Base-by-base conservation (phyloP, 495 filamentous ascomycete genomes). In the Aspergillus sclerotiicarbonarius region DNA sequence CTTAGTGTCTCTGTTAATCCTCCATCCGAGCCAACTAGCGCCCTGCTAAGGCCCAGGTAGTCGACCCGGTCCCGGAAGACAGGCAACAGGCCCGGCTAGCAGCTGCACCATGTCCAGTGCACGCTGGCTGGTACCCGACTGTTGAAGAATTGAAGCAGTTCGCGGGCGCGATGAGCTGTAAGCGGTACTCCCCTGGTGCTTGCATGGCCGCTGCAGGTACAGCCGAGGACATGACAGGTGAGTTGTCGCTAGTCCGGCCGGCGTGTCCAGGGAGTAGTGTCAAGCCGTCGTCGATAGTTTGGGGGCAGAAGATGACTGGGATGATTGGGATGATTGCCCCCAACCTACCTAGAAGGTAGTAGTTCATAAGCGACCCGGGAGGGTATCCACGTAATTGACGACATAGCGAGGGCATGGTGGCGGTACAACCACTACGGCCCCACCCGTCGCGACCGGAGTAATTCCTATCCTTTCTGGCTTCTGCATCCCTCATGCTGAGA, bases 191-290 rank as follows among this genome's bases (percentile, higher is more conserved):
- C 48, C 51, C 39, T 60, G 53, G 54, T 35, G 21, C 54, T 52
- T 60, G 62, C 62, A 61, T 60, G 58, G 45, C 51, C 37, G 58
- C 62, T 64, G 62, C 62, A 64, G 61, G 61, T 59, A 59, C 56
- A 53, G 58, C 51, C 48, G 56, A 37, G 29, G 37, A 32, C 39
- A 52, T 44, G 52, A 54, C 41, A 54, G 41, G 33, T 53, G 19
- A 53, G 39, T 21, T 15, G 35, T 39, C 19, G 20, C 37, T 39
- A 53, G 51, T 15, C 31, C 25, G 25, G 25, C 25, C 25, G 25
- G 25, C 25, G 25, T 25, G 2, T 5, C 25, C 25, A 2, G 5
- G 25, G 25, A n/a, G n/a, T 5, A 25, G 5, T 25, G 25, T 25
- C 25, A 3, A 25, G 25, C 5, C 25, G 25, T 25, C 25, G 25